Percentiles rank a stretch among this genome's conserved stretches.
phyloP scores from a whole-genome alignment of 495 filamentous ascomycete genomes.

The Hypoxylon lienhwacheense region DNA sequence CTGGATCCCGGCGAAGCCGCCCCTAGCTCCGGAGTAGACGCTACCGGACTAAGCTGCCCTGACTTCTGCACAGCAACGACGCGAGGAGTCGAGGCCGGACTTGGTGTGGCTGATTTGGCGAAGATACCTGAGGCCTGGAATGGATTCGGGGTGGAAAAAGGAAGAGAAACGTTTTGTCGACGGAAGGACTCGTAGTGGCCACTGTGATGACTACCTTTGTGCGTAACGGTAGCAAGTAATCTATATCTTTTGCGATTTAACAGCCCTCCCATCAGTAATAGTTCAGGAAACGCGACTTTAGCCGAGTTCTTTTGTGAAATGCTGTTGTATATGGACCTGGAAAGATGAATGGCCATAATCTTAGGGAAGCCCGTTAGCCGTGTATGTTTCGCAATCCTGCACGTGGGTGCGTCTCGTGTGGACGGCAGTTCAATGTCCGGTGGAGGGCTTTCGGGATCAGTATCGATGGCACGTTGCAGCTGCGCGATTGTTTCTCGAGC shows the following conservation, averaged over 20 bases:
- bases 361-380: constrained; percentile 85
- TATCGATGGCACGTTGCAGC: constrained; percentile 64
- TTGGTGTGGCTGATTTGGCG: constrained; percentile 52
- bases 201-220: constrained; percentile 94
- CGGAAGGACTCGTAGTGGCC: constrained; percentile 98
- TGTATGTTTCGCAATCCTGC: constrained; percentile 82
- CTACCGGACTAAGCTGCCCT: constrained; percentile 40
- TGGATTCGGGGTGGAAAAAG: constrained; percentile 76
- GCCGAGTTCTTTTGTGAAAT: constrained; percentile 89
- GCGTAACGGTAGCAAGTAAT: constrained; percentile 83
- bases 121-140: constrained; percentile 72
- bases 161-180: constrained; percentile 70
- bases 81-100: constrained; percentile 48
- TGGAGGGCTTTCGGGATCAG: constrained; percentile 75
- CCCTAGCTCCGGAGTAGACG: constrained; percentile 46
- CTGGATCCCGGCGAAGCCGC: constrained; percentile 31
- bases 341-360: constrained; percentile 87
- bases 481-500: constrained; percentile 51
- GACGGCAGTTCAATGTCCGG: constrained; percentile 76
- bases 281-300: constrained; percentile 89
- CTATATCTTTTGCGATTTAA: constrained; percentile 78
- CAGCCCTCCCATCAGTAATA: constrained; percentile 76
- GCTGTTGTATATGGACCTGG: constrained; percentile 83
- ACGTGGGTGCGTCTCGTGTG: constrained; percentile 69
- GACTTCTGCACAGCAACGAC: constrained; percentile 33